phyloP scores from a whole-genome alignment of 1,139 yeast genomes.

The Pichia terricola region DNA sequence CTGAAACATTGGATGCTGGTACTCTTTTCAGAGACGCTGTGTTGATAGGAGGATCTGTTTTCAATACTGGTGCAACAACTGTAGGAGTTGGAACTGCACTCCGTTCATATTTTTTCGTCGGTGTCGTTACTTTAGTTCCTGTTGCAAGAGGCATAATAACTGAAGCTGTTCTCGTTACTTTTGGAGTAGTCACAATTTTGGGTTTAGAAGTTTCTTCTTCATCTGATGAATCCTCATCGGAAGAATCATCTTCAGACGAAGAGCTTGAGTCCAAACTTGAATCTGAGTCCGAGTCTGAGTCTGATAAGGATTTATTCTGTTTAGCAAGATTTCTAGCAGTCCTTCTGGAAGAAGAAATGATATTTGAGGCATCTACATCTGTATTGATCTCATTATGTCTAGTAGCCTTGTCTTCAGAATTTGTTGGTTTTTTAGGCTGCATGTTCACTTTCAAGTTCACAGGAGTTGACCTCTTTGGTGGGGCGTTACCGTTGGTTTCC shows the following conservation, averaged over 20 bases:
- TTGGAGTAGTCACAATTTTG: constrained; percentile 30
- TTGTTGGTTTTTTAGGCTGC: background rate
- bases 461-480: too few relatives aligned
- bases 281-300: constrained; percentile 1
- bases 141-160: too few relatives aligned
- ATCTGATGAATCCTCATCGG: constrained; percentile 5
- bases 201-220: constrained; percentile 11
- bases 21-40: background rate
- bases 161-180: background rate
- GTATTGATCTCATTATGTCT: constrained; percentile 13
- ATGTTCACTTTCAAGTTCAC: background rate
- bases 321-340: background rate
- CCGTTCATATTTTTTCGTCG: background rate
- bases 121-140: background rate
- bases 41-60: background rate
- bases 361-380: constrained; percentile 13
- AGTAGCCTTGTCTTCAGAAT: constrained; percentile 4
- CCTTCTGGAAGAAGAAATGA: constrained; percentile 9
- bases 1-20: background rate
- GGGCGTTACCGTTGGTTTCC: too few relatives aligned
- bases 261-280: background rate
- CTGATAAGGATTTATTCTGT: background rate
- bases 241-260: background rate
- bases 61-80: background rate
- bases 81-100: background rate